Base-by-base conservation (phyloP, 176 grass and related monocot genomes). In the Oryza longistaminata region DNA sequence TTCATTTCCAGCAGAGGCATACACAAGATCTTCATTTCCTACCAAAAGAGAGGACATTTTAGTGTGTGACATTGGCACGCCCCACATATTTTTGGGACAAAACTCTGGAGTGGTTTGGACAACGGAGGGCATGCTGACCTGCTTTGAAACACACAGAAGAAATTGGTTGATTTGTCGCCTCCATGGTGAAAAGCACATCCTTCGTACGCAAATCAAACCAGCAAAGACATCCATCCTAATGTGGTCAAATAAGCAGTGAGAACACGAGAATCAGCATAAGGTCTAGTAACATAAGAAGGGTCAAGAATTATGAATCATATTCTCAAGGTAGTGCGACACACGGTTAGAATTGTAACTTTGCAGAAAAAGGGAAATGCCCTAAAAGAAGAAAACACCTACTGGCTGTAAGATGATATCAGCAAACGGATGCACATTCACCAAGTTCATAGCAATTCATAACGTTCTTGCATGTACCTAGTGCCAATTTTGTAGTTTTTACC, bases 11-110 rank as follows among this genome's bases (percentile, higher is more conserved):
- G 85, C 73, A 75, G 93, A 93, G 58, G 68, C 83, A 90, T 95
- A 98, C 5, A 95, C 70, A 87, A 87, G 45, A 77, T 93, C 93
- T 89, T 95, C 96, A 87, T 93, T 93, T 90, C 96, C 96, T 98
- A 86, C 31, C 74, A 78, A 75, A 85, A 77, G 2, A 68, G 78
- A 61, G 31, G 55, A 65, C 12, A 81, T 29, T 24, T 81, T 76
- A 58, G 52, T n/a, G 24, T 64, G 50, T 49, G 8, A 85, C 33
- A 50, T 46, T 82, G 66, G 29, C 52, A 83, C 10, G 12, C n/a
- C 71, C 17, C 24, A 34, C 19, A 21, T 44, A 72, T 64, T 78
- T 10, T 52, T 6, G 13, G 26, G 50, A 68, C 24, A 5, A 69
- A 75, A 25, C 71, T 77, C 26, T 31, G 17, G 67, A 84, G 66